Conservation (phyloP, 805 yeast genomes). For the Saccharomyces kudriavzevii region DNA sequence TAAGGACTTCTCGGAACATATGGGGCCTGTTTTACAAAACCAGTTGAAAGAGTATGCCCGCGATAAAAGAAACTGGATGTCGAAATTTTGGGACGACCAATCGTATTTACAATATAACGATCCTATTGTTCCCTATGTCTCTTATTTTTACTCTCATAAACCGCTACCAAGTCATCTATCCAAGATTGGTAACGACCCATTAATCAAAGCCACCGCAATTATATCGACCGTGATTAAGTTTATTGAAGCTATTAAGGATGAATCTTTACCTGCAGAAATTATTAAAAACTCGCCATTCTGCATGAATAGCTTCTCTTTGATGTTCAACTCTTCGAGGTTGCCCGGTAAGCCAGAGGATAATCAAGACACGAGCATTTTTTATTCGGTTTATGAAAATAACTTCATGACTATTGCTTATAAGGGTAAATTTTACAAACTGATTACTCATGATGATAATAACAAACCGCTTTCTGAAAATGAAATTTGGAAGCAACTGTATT, state of each 20-base stretch:
- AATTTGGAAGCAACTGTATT: constrained; percentile 50
- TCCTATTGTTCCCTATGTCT: constrained; percentile 90
- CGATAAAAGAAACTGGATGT: constrained; percentile 73
- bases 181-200: constrained; percentile 50
- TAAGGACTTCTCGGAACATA: constrained; percentile 60
- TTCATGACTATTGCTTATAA: constrained; percentile 66
- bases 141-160: constrained; percentile 81
- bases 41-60: constrained; percentile 52
- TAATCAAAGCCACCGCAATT: constrained; percentile 69
- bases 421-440: constrained; percentile 73
- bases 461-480: constrained; percentile 38
- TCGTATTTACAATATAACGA: constrained; percentile 87
- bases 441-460: constrained; percentile 40
- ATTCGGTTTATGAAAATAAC: constrained; percentile 42
- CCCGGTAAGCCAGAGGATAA: constrained; percentile 42
- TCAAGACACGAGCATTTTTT: constrained; percentile 53
- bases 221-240: constrained; percentile 61
- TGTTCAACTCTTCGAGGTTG: constrained; percentile 84
- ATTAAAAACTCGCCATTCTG: constrained; percentile 78
- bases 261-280: constrained; percentile 70
- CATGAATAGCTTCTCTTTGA: constrained; percentile 84
- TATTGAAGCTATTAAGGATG: constrained; percentile 55
- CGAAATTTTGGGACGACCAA: constrained; percentile 87
- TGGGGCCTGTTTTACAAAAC: constrained; percentile 59
- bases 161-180: constrained; percentile 40